Percentiles rank a stretch among this genome's conserved stretches.
Conservation (phyloP, 441 rosid species). For the Adansonia gregorii region DNA sequence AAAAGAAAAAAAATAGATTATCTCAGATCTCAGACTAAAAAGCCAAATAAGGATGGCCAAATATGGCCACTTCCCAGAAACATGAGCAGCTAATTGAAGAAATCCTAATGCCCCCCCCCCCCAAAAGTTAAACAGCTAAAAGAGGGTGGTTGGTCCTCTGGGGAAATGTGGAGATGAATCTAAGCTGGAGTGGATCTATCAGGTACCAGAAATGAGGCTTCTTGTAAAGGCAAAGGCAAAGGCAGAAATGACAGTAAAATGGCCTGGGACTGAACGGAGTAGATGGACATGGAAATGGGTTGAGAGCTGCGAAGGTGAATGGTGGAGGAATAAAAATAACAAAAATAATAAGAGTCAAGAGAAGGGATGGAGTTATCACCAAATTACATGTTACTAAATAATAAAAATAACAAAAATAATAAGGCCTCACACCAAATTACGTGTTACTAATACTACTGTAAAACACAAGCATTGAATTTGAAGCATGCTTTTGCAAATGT, state of each 20-base stretch:
- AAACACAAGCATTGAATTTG: slow-evolving; percentile 33
- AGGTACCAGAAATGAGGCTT: slow-evolving; percentile 37
- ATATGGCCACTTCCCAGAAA: slow-evolving; percentile 24
- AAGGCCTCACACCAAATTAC: slow-evolving; percentile 32
- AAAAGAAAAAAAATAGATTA: not conserved
- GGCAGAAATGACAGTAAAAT: slow-evolving; percentile 38
- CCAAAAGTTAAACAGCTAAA: slow-evolving; percentile 36
- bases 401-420: slow-evolving; percentile 4
- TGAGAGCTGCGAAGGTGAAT: slow-evolving; percentile 17
- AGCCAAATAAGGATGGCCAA: slow-evolving; percentile 18
- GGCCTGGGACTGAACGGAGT: slow-evolving; percentile 3
- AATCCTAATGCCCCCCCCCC: slow-evolving; percentile 20
- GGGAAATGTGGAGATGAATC: slow-evolving; percentile 50
- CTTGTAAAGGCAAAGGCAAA: slow-evolving; percentile 40
- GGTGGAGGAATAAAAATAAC: slow-evolving; percentile 16
- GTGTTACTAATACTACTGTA: slow-evolving; percentile 33
- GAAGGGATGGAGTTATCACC: slow-evolving; percentile 59
- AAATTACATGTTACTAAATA: slow-evolving; percentile 24
- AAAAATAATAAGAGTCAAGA: not conserved
- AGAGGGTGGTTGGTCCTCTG: slow-evolving; percentile 32
- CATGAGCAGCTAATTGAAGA: slow-evolving; percentile 30
- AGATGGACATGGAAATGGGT: slow-evolving; percentile 36
- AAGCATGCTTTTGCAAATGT: slow-evolving; percentile 32
- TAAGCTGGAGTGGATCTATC: slow-evolving; percentile 74
- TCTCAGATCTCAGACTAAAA: slow-evolving; percentile 53